phyloP scores from a whole-genome alignment of 2,329 filamentous ascomycete genomes.

The Venturia carpophila region DNA sequence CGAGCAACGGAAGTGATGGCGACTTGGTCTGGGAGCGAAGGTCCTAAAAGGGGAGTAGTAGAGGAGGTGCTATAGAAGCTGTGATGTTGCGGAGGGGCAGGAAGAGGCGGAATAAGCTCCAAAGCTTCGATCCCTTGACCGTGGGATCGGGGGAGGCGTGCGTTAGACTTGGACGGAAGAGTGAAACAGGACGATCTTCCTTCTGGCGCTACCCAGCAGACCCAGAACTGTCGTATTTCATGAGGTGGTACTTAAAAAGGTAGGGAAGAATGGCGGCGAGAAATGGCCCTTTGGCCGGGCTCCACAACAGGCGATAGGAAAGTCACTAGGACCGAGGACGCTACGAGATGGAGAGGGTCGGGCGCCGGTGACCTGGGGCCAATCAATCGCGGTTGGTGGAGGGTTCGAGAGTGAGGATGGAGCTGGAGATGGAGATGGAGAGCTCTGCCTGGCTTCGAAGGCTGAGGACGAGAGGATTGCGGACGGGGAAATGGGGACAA shows the following conservation, averaged over 20 bases:
- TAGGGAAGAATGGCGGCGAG: constrained; percentile 9
- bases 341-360: background rate
- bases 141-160: constrained; percentile 9
- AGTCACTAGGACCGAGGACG: background rate
- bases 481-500: background rate
- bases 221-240: constrained; percentile 11
- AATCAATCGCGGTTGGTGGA: background rate
- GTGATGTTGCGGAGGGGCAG: constrained; percentile 11
- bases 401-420: background rate
- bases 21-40: background rate
- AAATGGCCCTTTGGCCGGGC: constrained; percentile 9
- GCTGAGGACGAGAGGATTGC: background rate
- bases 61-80: background rate
- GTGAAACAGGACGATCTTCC: constrained; percentile 16
- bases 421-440: no score
- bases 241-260: constrained; percentile 6
- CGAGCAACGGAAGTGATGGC: background rate
- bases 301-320: constrained; percentile 4
- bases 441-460: background rate
- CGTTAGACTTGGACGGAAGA: constrained; percentile 12
- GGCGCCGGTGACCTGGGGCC: background rate
- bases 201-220: constrained; percentile 8
- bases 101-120: constrained; percentile 10
- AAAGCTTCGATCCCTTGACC: constrained; percentile 10
- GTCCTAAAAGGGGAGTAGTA: background rate